Evolutionary conservation across 2,329 filamentous ascomycete genomes (phyloP), one percentile per base, ranked within the genome.

Genomic region (Epichloe glyceriae): DNA sequence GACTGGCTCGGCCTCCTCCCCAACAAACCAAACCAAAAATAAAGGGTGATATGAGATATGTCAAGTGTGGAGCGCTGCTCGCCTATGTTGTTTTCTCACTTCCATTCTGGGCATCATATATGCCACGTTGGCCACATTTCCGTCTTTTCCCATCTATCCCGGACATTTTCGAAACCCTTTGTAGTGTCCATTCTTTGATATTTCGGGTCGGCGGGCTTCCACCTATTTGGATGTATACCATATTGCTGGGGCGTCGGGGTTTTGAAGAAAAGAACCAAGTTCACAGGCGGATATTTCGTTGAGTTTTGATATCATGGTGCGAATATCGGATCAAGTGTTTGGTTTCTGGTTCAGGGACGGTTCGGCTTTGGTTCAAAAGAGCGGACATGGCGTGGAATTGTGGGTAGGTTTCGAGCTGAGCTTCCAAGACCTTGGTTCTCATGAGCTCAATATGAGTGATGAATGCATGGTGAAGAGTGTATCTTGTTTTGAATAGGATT

Each of bases 201-300:
- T 45, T 37, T 34, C 7, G 33, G 43, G 17, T 37, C 11, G 34
- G 26, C 26, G 19, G 11, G 19, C 22, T 26, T 43, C 5, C 20
- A 47, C 52, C 35, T 41, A 40, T 46, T 50, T 47, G n/a, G 42
- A 34, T 42, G 52, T 48, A 57, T 57, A 56, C 52, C 52, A 53
- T 55, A 46, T 40, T 47, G 43, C 49, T 52, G 22, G 40, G 46
- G 43, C 52, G 42, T 44, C 34, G 45, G 52, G 5, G 12, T 19
- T 30, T 26, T 30, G 8, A 12, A 3, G 40, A 22, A 42, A 42
- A 42, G 5, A 38, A 30, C 8, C 26, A 30, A 30, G 26, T 10
- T 11, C 11, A 20, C 12, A 11, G 40, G n/a, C 40, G 40, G 40
- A 20, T 6, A 17, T 37, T n/a, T 17, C 17, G 10, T 22, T 3